phyloP scores from a whole-genome alignment of 805 yeast genomes.

The Ogataea wickerhamii region DNA sequence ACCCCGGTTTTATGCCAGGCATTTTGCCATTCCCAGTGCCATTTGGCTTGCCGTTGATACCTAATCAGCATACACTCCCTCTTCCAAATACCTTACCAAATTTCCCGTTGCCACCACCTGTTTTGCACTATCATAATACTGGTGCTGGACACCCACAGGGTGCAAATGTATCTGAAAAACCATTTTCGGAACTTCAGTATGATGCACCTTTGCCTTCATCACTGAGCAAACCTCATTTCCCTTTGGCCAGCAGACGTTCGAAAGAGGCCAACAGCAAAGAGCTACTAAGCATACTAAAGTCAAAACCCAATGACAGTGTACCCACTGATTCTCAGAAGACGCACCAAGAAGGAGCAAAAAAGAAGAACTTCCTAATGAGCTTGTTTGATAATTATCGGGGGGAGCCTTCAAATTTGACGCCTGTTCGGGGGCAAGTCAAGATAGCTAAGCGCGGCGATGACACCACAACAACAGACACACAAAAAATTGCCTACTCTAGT shows the following conservation, averaged over 20 bases:
- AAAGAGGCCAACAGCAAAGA: constrained; percentile 32
- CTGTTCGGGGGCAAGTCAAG: not conserved
- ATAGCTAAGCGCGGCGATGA: not conserved
- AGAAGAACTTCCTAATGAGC: constrained; percentile 16
- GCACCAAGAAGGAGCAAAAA: constrained; percentile 5
- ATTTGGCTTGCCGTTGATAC: constrained; percentile 25
- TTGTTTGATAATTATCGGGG: constrained; percentile 17
- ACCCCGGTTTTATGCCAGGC: constrained; percentile 16
- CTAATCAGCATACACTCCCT: constrained; percentile 13
- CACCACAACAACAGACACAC: not conserved
- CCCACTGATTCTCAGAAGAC: constrained; percentile 2
- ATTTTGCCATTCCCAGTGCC: constrained; percentile 24
- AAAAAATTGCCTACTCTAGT: not conserved
- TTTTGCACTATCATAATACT: constrained; percentile 4
- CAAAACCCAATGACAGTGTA: constrained; percentile 10
- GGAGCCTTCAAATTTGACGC: not conserved
- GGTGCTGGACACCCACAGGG: constrained; percentile 8
- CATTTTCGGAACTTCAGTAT: constrained; percentile 9
- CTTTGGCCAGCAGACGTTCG: constrained; percentile 25
- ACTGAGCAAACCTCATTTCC: constrained; percentile 32
- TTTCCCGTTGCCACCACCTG: constrained; percentile 15
- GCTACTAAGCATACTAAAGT: constrained; percentile 28
- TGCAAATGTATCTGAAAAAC: constrained; percentile 8
- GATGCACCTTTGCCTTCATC: constrained; percentile 31
- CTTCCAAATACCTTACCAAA: constrained; percentile 16